Base-by-base conservation (phyloP, 805 yeast species). In the Saturnispora saitoi region DNA sequence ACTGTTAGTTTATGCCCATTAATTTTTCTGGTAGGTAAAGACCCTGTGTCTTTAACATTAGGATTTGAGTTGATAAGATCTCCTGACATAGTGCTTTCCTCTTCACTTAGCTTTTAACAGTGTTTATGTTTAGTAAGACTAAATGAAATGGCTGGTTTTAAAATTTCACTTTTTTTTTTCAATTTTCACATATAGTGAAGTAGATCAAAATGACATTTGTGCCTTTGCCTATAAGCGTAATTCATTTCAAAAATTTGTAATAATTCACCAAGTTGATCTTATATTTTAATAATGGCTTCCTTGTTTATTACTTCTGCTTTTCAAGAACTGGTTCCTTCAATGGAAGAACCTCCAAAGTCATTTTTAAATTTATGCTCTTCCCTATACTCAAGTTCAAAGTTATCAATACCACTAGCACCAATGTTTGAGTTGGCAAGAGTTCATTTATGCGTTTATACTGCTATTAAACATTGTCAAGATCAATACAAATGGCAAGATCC, bases 21-120 rank as follows among this genome's bases (percentile, higher is more conserved):
- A 3, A 22, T 34, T 14, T 26, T 29, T 32, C 97, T 75, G 0
- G 82, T 83, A 1, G 98, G 97, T 24, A 91, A 76, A 48, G 79
- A 76, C 29, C 82, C 77, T 9, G 76, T 78, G 56, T 89, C 95
- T 43, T 88, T 67, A 36, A 91, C 80, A 30, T 83, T 80, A 20
- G 99, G 99, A 62, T 89, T 90, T 29, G 96, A 95, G 65, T 91
- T 91, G 51, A 91, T 82, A 17, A 84, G 84, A 49, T 87, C 96
- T 4, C 48, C 52, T 3, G 42, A 45, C 43, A 48, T 51, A 11
- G 28, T 24, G 5, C 8, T 6, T 20, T 26, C 11, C 12, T 31
- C 32, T 12, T 17, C 22, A 12, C 24, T 34, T 44, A 17, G n/a
- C 4, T n/a, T 20, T 6, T 24, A 39, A 12, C 15, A 24, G 30